These are phyloP conservation scores for Claviceps capensis DNA, from an alignment of 2,329 filamentous ascomycete species.

Conservation along the genomic window DNA sequence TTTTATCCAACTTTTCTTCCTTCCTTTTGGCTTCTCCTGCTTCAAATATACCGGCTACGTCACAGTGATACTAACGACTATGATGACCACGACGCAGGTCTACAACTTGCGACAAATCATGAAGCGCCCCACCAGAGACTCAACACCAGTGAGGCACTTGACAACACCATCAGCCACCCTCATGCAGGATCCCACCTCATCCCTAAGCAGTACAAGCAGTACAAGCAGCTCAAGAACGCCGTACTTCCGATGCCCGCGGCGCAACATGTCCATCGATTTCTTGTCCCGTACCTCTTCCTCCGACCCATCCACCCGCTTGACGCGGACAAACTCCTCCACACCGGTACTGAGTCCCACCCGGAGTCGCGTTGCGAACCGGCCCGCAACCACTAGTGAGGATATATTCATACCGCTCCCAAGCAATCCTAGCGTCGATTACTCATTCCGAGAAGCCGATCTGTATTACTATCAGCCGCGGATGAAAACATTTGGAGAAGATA, in stretches of 20 bases:
- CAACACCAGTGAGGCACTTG: not conserved
- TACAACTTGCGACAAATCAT: conserved; percentile 16
- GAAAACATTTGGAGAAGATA: not conserved
- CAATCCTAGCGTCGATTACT: conserved; percentile 19
- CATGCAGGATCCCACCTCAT: too few species aligned
- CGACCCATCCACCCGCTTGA: not conserved
- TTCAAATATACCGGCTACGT: too few species aligned
- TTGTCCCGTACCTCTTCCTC: not conserved
- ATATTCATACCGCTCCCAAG: conserved; percentile 3
- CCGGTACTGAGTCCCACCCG: not conserved
- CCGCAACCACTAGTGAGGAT: not conserved
- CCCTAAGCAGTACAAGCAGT: not conserved
- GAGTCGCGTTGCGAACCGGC: not conserved
- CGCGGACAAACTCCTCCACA: not conserved
- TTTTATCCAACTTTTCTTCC: not conserved
- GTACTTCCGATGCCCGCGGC: not conserved
- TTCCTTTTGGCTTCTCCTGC: not conserved
- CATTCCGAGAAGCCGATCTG: conserved; percentile 22
- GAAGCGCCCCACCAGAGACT: conserved; percentile 10
- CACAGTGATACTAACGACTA: too few species aligned
- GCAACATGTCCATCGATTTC: not conserved
- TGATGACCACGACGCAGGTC: conserved; percentile 6
- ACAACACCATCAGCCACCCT: not conserved
- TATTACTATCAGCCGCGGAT: conserved; percentile 13
- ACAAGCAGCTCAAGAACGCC: not conserved